Evolutionary conservation across 805 yeast species (phyloP).

Genomic region (Candida tammaniensis): DNA sequence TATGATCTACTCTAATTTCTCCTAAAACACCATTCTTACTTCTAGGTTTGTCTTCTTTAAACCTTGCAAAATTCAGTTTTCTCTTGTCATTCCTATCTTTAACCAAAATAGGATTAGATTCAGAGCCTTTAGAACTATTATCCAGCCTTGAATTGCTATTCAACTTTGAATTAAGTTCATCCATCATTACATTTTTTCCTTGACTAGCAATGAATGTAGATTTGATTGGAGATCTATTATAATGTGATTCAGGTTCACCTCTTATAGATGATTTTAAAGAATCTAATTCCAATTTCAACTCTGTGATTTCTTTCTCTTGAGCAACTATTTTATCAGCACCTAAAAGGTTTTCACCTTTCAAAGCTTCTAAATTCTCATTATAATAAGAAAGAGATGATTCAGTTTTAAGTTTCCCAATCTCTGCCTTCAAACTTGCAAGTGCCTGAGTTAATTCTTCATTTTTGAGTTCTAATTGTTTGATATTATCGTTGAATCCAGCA

Average conservation of each 20-base stretch:
- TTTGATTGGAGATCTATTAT: slow-evolving; percentile 12
- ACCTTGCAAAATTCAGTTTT: too few relatives aligned
- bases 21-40: too few relatives aligned
- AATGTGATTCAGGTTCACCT: neutral
- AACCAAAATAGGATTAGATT: slow-evolving; percentile 2
- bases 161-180: slow-evolving; percentile 15
- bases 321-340: slow-evolving; percentile 21
- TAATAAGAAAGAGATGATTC: slow-evolving; percentile 21
- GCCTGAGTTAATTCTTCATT: slow-evolving; percentile 21
- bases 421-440: slow-evolving; percentile 13
- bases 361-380: slow-evolving; percentile 19
- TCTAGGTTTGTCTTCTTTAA: too few relatives aligned
- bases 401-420: slow-evolving; percentile 19
- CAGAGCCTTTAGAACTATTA: neutral
- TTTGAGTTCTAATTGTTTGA: slow-evolving; percentile 32
- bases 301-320: slow-evolving; percentile 24
- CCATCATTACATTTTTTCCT: slow-evolving; percentile 13
- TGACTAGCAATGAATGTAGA: slow-evolving; percentile 7
- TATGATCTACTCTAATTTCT: too few relatives aligned
- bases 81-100: too few relatives aligned
- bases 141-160: too few relatives aligned
- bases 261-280: slow-evolving; percentile 15
- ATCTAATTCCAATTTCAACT: slow-evolving; percentile 22
- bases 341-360: slow-evolving; percentile 21
- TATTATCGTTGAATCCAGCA: slow-evolving; percentile 31